phyloP scores from a whole-genome alignment of 2,329 filamentous ascomycete genomes.

The Sclerotiophoma versabilis region DNA sequence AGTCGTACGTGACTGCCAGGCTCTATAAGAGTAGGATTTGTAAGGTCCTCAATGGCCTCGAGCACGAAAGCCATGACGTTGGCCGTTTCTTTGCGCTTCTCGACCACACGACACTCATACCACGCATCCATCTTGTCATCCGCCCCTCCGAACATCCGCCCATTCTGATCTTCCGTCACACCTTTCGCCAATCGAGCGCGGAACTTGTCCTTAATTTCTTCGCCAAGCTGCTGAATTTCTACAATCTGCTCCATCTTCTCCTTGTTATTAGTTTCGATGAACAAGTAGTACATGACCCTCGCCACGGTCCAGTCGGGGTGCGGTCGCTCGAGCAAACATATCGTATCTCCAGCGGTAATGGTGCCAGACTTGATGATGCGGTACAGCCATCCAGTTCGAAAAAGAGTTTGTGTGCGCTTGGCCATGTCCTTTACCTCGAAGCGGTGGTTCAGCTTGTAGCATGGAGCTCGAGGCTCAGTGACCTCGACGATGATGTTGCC shows the following conservation, averaged over 20 bases:
- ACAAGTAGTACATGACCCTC: constrained; percentile 68
- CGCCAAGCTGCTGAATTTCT: constrained; percentile 56
- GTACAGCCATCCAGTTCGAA: constrained; percentile 72
- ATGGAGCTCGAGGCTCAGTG: constrained; percentile 68
- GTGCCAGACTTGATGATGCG: constrained; percentile 64
- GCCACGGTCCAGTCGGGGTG: constrained; percentile 69
- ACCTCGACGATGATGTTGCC: constrained; percentile 63
- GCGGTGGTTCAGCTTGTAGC: constrained; percentile 73
- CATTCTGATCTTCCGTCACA: constrained; percentile 38
- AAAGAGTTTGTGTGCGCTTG: constrained; percentile 61
- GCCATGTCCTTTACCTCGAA: constrained; percentile 70
- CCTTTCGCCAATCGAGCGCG: constrained; percentile 60
- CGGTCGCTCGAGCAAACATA: constrained; percentile 62
- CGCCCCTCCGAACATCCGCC: constrained; percentile 37
- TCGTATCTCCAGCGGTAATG: constrained; percentile 64
- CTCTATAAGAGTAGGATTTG: constrained; percentile 42
- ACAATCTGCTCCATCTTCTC: constrained; percentile 54
- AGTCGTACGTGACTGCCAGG: constrained; percentile 65
- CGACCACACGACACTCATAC: constrained; percentile 53
- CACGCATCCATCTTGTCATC: constrained; percentile 43
- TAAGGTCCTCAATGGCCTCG: constrained; percentile 52
- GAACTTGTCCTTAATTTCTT: constrained; percentile 62
- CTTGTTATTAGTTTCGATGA: constrained; percentile 60
- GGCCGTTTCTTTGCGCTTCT: constrained; percentile 60
- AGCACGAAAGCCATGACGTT: constrained; percentile 62